phyloP scores from a whole-genome alignment of 192 early-diverging fungal genomes.

The Umbelopsis vinacea region DNA sequence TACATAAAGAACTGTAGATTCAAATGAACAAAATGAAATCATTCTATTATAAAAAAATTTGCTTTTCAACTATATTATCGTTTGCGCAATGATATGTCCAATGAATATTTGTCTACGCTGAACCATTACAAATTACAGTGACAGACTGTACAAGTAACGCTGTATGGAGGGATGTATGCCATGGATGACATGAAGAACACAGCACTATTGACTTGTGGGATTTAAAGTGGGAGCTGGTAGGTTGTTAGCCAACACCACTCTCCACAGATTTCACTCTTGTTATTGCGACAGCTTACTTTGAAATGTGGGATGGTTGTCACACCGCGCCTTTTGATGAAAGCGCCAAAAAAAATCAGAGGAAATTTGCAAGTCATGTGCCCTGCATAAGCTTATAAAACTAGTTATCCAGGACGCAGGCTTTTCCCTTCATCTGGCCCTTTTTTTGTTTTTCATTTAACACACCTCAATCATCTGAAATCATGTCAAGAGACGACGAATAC shows the following conservation, averaged over 20 bases:
- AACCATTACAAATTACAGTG: not conserved
- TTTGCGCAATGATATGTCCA: too few relatives aligned
- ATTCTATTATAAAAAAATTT: not conserved
- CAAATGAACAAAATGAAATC: not conserved
- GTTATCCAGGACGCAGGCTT: not conserved
- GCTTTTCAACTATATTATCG: not conserved
- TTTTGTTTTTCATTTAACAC: not conserved
- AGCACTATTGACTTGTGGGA: too few relatives aligned
- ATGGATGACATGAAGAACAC: too few relatives aligned
- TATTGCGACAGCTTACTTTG: too few relatives aligned
- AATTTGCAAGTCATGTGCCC: slow-evolving; percentile 10
- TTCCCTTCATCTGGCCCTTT: slow-evolving; percentile 8
- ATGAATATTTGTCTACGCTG: not conserved
- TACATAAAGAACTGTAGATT: slow-evolving; percentile 15
- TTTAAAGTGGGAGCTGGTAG: too few relatives aligned
- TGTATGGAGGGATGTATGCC: too few relatives aligned
- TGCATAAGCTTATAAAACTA: not conserved
- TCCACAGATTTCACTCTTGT: too few relatives aligned
- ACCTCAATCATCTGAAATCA: slow-evolving; percentile 4
- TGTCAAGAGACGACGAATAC: slow-evolving; percentile 67
- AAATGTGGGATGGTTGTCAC: not conserved
- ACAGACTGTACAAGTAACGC: too few relatives aligned
- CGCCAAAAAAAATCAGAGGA: not conserved
- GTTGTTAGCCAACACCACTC: too few relatives aligned
- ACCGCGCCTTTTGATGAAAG: not conserved